Base-by-base conservation (phyloP, 1,284 basidiomycete genomes). In the Trichosporon faecale region DNA sequence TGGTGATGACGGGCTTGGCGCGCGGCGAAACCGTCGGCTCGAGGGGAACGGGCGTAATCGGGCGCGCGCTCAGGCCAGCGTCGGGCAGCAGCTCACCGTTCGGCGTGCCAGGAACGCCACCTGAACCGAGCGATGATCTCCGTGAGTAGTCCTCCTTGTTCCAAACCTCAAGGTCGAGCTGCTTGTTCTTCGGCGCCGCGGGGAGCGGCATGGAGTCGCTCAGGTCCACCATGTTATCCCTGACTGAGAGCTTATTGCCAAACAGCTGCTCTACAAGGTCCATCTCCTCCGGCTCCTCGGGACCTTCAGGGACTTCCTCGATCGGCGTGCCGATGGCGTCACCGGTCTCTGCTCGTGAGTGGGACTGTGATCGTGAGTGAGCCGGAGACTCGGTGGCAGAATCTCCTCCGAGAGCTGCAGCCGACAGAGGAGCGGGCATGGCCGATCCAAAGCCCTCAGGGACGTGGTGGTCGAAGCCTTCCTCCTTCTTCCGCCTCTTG, bases 191-290 rank as follows among this genome's bases (percentile, higher is more conserved):
- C 0, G 90, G 93, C n/a, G 89, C 85, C 5, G 89, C 87, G 2
- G 91, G 92, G 29, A 94, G 84, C 4, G 93, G 88, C 67, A 93
- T 89, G 0, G 91, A 89, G 68, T 94, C 92, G 25, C 91, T 89
- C 18, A 95, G 83, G 78, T 95, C 91, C 7, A 90, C 87, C 33
- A 89, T 84, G 66, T 88, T 86, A 70, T 89, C 88, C 52, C 89
- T 88, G 33, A 95, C 85, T 2, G 90, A 90, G 68, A 91, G 87
- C 69, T 91, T 89, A 49, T 87, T 84, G 21, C 94, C 94, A 75
- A 94, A 97, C 1, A 97, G 83, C 80, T 98, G 95, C 79, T 98
- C 95, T 3, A 98, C 93, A 4, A 98, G 86, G 81, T 98, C 95
- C 76, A 98, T 89, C 83, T 98, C 95, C 82, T 95, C 93, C 29